These are phyloP conservation scores for Bolboschoenus planiculmis DNA, from an alignment of 176 grass and related monocot genomes.

Conservation along the genomic window DNA sequence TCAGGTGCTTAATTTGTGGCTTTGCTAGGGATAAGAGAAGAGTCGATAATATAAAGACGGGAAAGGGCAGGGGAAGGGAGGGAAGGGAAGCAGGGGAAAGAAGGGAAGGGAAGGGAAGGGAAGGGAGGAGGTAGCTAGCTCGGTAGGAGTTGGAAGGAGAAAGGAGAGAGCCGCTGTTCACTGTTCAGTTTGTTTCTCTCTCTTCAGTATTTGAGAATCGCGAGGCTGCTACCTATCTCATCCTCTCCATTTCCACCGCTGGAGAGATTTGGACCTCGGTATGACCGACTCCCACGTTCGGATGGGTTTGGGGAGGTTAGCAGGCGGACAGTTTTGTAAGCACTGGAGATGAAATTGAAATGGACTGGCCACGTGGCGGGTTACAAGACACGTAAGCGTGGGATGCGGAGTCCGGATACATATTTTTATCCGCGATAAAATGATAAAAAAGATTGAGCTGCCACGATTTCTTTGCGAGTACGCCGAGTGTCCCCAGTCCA, in stretches of 20 bases:
- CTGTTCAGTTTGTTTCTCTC: conserved; percentile 14
- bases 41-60: background rate
- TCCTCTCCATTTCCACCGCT: background rate
- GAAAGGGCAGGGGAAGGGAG: background rate
- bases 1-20: background rate
- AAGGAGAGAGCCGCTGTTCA: background rate
- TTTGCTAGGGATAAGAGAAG: background rate
- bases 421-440: conserved; percentile 3
- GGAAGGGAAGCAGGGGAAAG: no score
- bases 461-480: background rate
- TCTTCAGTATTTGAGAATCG: conserved; percentile 25
- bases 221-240: background rate
- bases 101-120: no score
- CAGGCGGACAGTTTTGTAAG: background rate
- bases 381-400: conserved; percentile 14
- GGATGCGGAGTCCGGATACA: background rate
- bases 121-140: no score
- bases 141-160: background rate
- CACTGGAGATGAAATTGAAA: background rate
- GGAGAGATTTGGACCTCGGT: background rate
- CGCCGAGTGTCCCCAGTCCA: background rate
- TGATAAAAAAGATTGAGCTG: background rate
- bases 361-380: background rate
- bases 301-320: background rate
- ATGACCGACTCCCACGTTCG: background rate